A percentile compares a stretch with the other conserved stretches of the same genome.
Conservation (phyloP, 2,329 filamentous ascomycete genomes). For the Aspergillus sp. region DNA sequence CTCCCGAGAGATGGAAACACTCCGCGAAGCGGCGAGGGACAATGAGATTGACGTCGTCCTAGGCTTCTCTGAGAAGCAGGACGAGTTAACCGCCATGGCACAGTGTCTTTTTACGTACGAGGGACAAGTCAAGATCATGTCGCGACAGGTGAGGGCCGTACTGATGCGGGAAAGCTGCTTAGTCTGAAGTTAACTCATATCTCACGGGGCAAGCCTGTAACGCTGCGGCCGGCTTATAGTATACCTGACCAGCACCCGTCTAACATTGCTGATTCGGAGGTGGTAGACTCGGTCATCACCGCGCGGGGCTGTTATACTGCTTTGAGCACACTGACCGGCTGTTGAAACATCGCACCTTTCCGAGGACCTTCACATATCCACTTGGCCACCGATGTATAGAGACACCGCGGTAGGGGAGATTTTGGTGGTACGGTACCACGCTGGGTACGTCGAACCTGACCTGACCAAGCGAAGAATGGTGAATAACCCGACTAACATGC, state of each 20-base stretch:
- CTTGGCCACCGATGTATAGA: slow-evolving; percentile 44
- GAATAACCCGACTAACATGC: no score
- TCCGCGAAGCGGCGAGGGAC: slow-evolving; percentile 34
- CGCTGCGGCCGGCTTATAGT: no score
- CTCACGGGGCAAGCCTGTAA: no score
- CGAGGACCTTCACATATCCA: slow-evolving; percentile 49
- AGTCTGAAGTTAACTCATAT: no score
- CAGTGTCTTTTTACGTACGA: slow-evolving; percentile 46
- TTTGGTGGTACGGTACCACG: no score
- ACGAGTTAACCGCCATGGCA: slow-evolving; percentile 45
- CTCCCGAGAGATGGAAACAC: slow-evolving; percentile 37
- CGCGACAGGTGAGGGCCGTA: slow-evolving; percentile 54
- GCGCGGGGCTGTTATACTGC: slow-evolving; percentile 48
- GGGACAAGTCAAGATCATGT: slow-evolving; percentile 41
- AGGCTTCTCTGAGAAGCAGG: slow-evolving; percentile 45
- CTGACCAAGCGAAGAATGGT: background rate
- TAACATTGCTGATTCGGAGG: slow-evolving; percentile 15
- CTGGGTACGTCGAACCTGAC: slow-evolving; percentile 14
- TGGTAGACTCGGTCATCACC: slow-evolving; percentile 40
- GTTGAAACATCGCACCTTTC: slow-evolving; percentile 48
- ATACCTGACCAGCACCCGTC: no score
- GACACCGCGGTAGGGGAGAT: no score
- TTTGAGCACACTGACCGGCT: slow-evolving; percentile 55
- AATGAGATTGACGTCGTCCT: slow-evolving; percentile 44
- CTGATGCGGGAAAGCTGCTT: slow-evolving; percentile 48